A percentile compares a stretch with the other conserved stretches of the same genome.
Conservation (phyloP, 1,284 basidiomycete genomes). For the Boletus semigastroideus region DNA sequence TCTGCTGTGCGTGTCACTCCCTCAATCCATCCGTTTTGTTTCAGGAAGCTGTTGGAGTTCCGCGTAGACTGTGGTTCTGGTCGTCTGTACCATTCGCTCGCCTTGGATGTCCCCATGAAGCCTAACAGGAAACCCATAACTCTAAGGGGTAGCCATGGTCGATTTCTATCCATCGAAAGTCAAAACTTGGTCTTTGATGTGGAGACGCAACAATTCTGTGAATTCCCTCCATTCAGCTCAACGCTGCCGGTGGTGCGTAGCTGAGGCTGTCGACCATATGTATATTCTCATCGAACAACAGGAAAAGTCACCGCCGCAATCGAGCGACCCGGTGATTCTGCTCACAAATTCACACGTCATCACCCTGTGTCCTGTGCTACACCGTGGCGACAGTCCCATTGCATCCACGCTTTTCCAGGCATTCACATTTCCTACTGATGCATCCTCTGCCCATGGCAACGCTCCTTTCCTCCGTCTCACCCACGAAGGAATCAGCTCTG, state of each 20-base stretch:
- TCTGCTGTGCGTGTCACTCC: background rate
- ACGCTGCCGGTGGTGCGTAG: background rate
- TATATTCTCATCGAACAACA: background rate
- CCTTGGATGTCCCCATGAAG: background rate
- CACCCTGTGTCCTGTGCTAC: background rate
- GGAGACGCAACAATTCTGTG: background rate
- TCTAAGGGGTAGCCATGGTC: background rate
- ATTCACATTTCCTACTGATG: background rate
- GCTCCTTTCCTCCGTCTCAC: background rate
- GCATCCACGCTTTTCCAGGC: background rate
- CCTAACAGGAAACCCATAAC: no score
- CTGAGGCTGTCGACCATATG: no score
- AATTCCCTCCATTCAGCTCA: background rate
- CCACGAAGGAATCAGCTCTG: background rate
- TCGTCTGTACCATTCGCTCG: background rate
- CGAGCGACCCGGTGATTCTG: background rate
- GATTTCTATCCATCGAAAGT: background rate
- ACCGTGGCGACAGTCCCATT: no score
- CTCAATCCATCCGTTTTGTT: background rate
- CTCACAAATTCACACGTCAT: background rate
- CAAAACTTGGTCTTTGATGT: background rate
- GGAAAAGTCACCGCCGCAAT: no score
- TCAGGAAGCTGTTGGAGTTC: background rate
- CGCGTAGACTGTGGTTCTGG: background rate
- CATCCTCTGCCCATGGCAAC: background rate